Percentiles rank a stretch among this genome's conserved stretches.
Evolutionary conservation across 1,284 basidiomycete genomes (phyloP).

Genomic region (Sporisorium sorghi): DNA sequence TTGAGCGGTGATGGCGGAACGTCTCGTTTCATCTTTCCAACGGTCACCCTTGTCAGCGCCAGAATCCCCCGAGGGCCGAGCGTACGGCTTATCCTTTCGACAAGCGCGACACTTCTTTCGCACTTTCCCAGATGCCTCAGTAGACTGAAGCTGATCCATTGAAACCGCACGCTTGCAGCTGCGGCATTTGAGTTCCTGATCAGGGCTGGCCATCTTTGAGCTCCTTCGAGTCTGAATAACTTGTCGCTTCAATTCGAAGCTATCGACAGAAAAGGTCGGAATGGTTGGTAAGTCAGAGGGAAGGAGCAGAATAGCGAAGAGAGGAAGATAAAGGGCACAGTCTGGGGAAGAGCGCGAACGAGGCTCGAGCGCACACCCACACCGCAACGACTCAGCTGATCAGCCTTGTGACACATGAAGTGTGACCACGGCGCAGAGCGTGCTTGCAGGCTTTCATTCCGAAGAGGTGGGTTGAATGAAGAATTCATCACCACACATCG

Average conservation of each 20-base stretch:
- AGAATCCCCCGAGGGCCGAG: too few relatives aligned
- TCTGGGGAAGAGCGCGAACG: too few relatives aligned
- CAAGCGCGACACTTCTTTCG: conserved; percentile 1
- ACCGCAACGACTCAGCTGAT: neutral
- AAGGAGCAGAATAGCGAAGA: too few relatives aligned
- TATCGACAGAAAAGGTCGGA: too few relatives aligned
- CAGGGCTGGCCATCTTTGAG: too few relatives aligned
- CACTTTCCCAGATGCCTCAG: neutral
- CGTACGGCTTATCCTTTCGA: neutral
- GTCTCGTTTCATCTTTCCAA: too few relatives aligned
- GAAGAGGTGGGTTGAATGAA: neutral
- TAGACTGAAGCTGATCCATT: neutral
- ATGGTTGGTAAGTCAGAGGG: too few relatives aligned
- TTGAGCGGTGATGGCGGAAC: too few relatives aligned
- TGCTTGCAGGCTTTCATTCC: neutral
- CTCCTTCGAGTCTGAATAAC: too few relatives aligned
- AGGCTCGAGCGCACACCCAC: neutral
- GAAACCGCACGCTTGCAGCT: neutral
- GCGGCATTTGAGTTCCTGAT: neutral
- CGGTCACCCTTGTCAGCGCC: too few relatives aligned
- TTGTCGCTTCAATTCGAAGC: too few relatives aligned
- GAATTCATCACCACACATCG: neutral
- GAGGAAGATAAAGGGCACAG: too few relatives aligned
- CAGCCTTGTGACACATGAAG: neutral
- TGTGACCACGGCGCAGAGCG: neutral